Conservation (phyloP, 805 yeast species). For the Cyberlindnera amylophila region DNA sequence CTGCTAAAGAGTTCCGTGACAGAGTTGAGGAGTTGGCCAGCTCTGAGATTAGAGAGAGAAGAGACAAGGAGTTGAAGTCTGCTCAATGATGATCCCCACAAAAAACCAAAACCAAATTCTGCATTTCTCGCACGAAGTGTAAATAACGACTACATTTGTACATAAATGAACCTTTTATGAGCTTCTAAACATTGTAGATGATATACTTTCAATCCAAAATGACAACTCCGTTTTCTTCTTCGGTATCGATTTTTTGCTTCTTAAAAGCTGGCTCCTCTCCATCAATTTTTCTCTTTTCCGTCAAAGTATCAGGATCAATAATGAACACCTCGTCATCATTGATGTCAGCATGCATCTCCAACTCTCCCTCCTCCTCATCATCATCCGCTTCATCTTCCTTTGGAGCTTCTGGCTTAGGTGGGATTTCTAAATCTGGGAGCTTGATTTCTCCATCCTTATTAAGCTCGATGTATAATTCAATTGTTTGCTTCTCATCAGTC, state of each 20-base stretch:
- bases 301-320: slow-evolving; percentile 11
- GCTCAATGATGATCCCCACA: too few species aligned
- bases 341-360: slow-evolving; percentile 15
- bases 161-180: too few species aligned
- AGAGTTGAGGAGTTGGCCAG: slow-evolving; percentile 19
- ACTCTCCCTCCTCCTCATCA: slow-evolving; percentile 18
- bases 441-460: slow-evolving; percentile 20
- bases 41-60: too few species aligned
- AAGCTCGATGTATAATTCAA: slow-evolving; percentile 54
- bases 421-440: slow-evolving; percentile 34
- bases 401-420: slow-evolving; percentile 22
- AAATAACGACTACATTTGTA: too few species aligned
- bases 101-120: too few species aligned
- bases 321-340: slow-evolving; percentile 22
- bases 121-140: too few species aligned
- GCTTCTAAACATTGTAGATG: too few species aligned
- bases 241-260: slow-evolving; percentile 9
- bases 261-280: slow-evolving; percentile 9
- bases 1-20: slow-evolving; percentile 28
- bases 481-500: slow-evolving; percentile 56
- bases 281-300: slow-evolving; percentile 25
- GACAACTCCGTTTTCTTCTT: neutral
- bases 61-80: too few species aligned
- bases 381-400: slow-evolving; percentile 24
- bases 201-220: too few species aligned